These are phyloP conservation scores for Pontederia crassipes DNA, from an alignment of 176 grass and related monocot genomes.

Conservation along the genomic window DNA sequence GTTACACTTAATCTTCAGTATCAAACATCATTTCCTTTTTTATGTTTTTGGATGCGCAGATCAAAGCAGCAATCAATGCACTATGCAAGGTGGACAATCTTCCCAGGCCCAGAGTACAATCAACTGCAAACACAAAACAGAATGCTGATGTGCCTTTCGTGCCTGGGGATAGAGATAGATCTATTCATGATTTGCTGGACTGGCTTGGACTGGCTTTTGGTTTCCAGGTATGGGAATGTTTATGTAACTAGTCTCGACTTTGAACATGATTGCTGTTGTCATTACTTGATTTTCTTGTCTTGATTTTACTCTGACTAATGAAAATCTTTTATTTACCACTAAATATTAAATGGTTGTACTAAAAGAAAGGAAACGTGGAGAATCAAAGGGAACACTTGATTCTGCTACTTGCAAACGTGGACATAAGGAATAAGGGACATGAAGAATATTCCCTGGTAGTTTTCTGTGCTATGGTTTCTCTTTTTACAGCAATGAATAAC, in stretches of 20 bases:
- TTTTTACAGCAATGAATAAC: neutral
- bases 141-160: conserved; percentile 10
- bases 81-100: conserved; percentile 26
- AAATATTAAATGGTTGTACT: conserved; percentile 12
- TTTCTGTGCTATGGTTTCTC: neutral
- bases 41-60: conserved; percentile 29
- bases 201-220: conserved; percentile 82
- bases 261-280: neutral
- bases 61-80: conserved; percentile 60
- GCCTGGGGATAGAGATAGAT: conserved; percentile 7
- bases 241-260: neutral
- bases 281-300: too few species aligned
- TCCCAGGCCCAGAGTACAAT: conserved; percentile 31
- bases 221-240: conserved; percentile 62
- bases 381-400: conserved; percentile 99
- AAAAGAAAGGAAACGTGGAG: conserved; percentile 84
- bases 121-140: conserved; percentile 1
- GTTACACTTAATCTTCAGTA: neutral
- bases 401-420: conserved; percentile 89
- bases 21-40: conserved; percentile 12
- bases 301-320: neutral
- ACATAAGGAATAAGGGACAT: conserved; percentile 31
- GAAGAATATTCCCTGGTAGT: conserved; percentile 37
- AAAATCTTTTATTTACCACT: neutral
- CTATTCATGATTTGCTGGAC: conserved; percentile 62